phyloP scores from a whole-genome alignment of 2,329 filamentous ascomycete species.

The Ophiostoma sp. region DNA sequence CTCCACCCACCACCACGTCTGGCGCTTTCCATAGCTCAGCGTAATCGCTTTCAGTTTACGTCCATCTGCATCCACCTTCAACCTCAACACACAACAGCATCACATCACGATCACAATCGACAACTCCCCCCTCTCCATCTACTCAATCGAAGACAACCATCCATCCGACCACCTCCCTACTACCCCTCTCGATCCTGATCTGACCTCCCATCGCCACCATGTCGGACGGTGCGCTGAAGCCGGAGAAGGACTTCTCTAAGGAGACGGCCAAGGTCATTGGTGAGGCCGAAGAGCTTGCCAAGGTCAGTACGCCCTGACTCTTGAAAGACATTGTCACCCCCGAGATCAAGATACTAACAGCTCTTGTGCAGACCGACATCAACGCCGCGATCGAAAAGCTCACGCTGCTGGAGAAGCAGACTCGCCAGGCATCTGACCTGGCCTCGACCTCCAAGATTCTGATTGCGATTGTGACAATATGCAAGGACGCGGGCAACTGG shows the following conservation, averaged over 20 bases:
- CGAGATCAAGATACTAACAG: background rate
- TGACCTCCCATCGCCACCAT: constrained; percentile 55
- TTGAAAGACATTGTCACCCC: no score
- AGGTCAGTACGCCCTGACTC: no score
- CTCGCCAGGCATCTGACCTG: constrained; percentile 95
- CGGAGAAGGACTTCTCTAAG: constrained; percentile 98
- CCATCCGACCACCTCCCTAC: background rate
- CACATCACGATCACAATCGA: background rate
- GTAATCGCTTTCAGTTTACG: background rate
- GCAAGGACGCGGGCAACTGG: constrained; percentile 93
- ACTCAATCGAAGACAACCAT: background rate
- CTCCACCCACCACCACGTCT: background rate
- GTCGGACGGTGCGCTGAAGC: constrained; percentile 82
- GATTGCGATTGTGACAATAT: constrained; percentile 86
- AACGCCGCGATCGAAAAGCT: constrained; percentile 93
- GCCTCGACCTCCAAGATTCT: constrained; percentile 90
- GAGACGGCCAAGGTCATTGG: constrained; percentile 90
- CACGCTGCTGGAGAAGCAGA: constrained; percentile 88
- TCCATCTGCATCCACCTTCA: background rate
- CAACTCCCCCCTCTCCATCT: background rate
- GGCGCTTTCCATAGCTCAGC: background rate
- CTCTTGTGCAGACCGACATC: constrained; percentile 63
- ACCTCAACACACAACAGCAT: background rate
- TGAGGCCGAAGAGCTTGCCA: constrained; percentile 84
- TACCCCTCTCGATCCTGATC: background rate